Percentiles rank a stretch among this genome's conserved stretches.
Conservation (phyloP, 176 grass and related monocot genomes). For the Dendrocalamus sinicus region DNA sequence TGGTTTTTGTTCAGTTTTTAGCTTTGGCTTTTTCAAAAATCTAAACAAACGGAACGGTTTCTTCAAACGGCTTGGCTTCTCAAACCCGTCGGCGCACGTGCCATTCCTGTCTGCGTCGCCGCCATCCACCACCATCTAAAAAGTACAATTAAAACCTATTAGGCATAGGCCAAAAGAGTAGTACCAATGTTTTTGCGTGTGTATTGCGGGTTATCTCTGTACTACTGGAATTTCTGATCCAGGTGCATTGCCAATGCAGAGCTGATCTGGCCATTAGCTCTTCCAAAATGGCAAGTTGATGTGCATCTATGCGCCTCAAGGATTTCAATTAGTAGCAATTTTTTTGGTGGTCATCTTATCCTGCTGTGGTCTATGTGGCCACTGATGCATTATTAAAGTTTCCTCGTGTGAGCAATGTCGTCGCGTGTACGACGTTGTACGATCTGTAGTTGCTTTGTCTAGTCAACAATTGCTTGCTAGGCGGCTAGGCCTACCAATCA, state of each 20-base stretch:
- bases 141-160: no score
- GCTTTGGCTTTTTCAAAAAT: no score
- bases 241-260: slow-evolving; percentile 20
- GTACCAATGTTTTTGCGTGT: background rate
- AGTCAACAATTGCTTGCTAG: slow-evolving; percentile 15
- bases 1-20: no score
- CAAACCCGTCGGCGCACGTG: accelerated
- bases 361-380: slow-evolving; percentile 44
- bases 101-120: no score
- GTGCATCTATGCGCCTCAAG: background rate
- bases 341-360: slow-evolving; percentile 26
- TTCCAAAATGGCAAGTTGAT: slow-evolving; percentile 37
- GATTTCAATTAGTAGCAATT: background rate
- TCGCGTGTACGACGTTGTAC: slow-evolving; percentile 45
- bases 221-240: slow-evolving; percentile 4
- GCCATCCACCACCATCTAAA: no score
- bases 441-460: slow-evolving; percentile 24
- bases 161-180: no score
- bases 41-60: accelerated
- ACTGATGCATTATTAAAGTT: slow-evolving; percentile 51
- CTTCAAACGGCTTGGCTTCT: no score
- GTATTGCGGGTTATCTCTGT: background rate
- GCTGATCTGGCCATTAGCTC: slow-evolving; percentile 33
- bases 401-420: background rate
- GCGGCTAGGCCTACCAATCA: slow-evolving; percentile 40